Evolutionary conservation across 2,329 filamentous ascomycete species (phyloP), one percentile per base, ranked within the genome.

Genomic region (Colletotrichum graminicola): DNA sequence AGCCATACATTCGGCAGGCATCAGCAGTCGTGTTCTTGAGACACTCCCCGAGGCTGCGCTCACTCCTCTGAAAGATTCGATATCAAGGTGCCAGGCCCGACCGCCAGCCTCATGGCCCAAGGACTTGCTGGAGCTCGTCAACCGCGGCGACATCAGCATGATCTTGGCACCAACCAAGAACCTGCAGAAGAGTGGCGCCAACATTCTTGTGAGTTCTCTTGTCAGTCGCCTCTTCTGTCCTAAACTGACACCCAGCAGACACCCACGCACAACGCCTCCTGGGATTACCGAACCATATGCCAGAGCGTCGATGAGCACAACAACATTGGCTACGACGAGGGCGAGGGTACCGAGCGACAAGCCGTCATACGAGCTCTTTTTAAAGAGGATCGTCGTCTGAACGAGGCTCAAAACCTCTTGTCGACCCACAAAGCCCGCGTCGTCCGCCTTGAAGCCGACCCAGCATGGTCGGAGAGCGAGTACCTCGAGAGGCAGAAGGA

Each of bases 401-500:
- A 94, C 73, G 96, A 99, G 82, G 96, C 94, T 0, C 91, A 92
- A 66, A 90, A 88, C 64, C 85, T 99, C 66, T 85, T 99, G n/a
- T 95, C 96, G 67, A 96, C 96, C 36, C 90, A 92, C 63, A 93
- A 92, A 77, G 87, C 94, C 18, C 91, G 95, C 52, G 84, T 93
- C 14, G 90, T 95, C n/a, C 92, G 93, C 62, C 92, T 95, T 73
- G 87, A 91, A 49, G 89, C 91, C 2, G 87, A 94, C 73, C 90
- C 92, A 1, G 89, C 90, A 51, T 96, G 94, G 92, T 89, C 91
- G 29, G 96, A 99, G 78, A 91, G 93, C 21, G 92, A 96, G 73
- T 90, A 97, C 67, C 85, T 99, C 12, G 96, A 99, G 79, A 93
- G 93, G 71, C 96, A 99, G 80, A 97, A 98, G 80, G 92, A 94